Evolutionary conservation across 2,329 filamentous ascomycete species (phyloP).

Genomic region (Tolypocladium paradoxum): DNA sequence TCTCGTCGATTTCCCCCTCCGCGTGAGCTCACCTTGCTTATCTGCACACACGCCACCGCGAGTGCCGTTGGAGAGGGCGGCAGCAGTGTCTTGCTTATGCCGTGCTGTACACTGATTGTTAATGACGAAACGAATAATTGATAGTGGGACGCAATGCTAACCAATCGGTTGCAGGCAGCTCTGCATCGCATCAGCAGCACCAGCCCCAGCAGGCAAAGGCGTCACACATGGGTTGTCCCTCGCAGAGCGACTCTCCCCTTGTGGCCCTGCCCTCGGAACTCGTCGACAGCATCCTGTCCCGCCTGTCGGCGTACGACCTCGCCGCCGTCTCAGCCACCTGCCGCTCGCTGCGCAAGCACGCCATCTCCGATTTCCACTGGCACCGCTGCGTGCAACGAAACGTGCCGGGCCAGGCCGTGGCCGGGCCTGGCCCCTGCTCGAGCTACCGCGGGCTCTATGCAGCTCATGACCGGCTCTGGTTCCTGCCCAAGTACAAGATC

Average conservation of each 20-base stretch:
- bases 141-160: background rate
- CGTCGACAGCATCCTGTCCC: conserved; percentile 58
- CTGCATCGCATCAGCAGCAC: background rate
- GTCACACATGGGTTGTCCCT: background rate
- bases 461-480: conserved; percentile 74
- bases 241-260: conserved; percentile 21
- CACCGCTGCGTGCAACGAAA: conserved; percentile 56
- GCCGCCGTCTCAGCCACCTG: conserved; percentile 49
- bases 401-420: conserved; percentile 45
- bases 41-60: background rate
- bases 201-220: background rate
- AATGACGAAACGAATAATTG: background rate
- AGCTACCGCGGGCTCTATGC: conserved; percentile 63
- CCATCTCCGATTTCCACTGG: conserved; percentile 62
- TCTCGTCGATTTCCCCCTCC: background rate
- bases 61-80: background rate
- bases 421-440: conserved; percentile 43
- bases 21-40: background rate
- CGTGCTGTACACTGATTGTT: background rate
- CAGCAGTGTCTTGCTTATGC: background rate
- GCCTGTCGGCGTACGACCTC: conserved; percentile 56
- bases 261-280: conserved; percentile 62
- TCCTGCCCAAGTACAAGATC: conserved; percentile 65
- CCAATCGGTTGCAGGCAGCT: background rate
- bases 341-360: conserved; percentile 46